These are phyloP conservation scores for Exophiala bonariae DNA, from an alignment of 2,329 filamentous ascomycete species.

Conservation along the genomic window DNA sequence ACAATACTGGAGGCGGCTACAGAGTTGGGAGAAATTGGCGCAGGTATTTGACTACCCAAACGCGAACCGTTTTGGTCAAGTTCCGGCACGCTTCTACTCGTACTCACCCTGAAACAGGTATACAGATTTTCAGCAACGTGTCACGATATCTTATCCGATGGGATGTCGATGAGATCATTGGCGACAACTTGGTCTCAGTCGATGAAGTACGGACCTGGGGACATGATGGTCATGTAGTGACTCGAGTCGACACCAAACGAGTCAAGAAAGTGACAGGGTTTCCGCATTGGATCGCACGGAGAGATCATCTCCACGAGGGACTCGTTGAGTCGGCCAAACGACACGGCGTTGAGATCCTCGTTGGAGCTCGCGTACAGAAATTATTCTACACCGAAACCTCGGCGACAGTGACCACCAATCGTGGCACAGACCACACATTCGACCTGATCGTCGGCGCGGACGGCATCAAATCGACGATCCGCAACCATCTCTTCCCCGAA, in stretches of 20 bases:
- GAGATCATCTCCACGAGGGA: conserved; percentile 48
- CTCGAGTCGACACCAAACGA: not conserved
- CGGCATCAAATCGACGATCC: conserved; percentile 41
- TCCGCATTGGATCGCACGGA: conserved; percentile 43
- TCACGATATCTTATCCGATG: conserved; percentile 39
- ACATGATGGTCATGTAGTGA: not conserved
- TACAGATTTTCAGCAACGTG: conserved; percentile 16
- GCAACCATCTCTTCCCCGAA: conserved; percentile 41
- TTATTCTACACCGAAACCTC: conserved; percentile 27
- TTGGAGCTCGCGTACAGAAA: conserved; percentile 37
- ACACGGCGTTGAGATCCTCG: conserved; percentile 39
- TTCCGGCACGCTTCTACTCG: too few species aligned
- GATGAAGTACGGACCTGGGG: conserved; percentile 29
- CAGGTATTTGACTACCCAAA: too few species aligned
- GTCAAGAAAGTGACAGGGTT: conserved; percentile 32
- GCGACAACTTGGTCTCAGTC: conserved; percentile 39
- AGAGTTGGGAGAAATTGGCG: conserved; percentile 32
- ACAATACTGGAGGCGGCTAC: conserved; percentile 12
- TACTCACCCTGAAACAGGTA: too few species aligned
- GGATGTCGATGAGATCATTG: conserved; percentile 40
- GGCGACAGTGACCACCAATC: conserved; percentile 27
- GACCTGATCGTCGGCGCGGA: conserved; percentile 44
- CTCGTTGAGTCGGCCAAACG: conserved; percentile 40
- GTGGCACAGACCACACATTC: conserved; percentile 28
- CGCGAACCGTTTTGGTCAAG: too few species aligned